phyloP scores from a whole-genome alignment of 2,329 filamentous ascomycete species.

The Fusarium pilosicola region DNA sequence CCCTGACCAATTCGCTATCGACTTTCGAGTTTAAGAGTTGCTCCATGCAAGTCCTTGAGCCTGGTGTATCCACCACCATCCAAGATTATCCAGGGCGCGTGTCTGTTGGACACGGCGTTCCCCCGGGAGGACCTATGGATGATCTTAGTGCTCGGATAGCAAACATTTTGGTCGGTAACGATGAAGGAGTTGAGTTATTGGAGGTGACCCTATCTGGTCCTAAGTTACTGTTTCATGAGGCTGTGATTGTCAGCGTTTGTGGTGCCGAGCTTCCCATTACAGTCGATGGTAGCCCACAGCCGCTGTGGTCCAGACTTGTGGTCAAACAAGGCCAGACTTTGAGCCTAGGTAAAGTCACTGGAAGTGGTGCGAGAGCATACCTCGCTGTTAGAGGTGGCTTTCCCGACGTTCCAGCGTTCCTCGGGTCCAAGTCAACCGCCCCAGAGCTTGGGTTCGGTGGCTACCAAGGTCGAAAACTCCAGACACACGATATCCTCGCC shows the following conservation, averaged over 20 bases:
- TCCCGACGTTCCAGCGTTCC: constrained; percentile 62
- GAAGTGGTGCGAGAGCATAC: neutral
- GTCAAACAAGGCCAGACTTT: neutral
- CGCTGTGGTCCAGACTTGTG: neutral
- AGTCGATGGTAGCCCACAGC: neutral
- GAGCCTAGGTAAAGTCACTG: neutral
- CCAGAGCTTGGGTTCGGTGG: constrained; percentile 68
- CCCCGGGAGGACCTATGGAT: neutral
- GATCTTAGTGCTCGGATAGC: neutral
- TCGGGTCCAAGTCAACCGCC: constrained; percentile 68
- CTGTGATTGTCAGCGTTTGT: neutral
- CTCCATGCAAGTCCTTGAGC: neutral
- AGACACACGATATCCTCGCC: constrained; percentile 47
- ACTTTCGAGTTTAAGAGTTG: neutral
- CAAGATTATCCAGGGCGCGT: neutral
- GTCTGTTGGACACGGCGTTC: neutral
- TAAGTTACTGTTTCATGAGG: neutral
- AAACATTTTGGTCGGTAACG: neutral
- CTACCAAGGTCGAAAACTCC: constrained; percentile 66
- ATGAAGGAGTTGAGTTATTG: neutral
- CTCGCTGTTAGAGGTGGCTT: constrained; percentile 24
- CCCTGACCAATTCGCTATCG: neutral
- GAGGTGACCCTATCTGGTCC: neutral
- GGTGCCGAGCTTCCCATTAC: neutral
- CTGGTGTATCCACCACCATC: neutral